A percentile compares a stretch with the other conserved stretches of the same genome.
phyloP scores from a whole-genome alignment of 2,329 filamentous ascomycete species.

The Trichothecium roseum region DNA sequence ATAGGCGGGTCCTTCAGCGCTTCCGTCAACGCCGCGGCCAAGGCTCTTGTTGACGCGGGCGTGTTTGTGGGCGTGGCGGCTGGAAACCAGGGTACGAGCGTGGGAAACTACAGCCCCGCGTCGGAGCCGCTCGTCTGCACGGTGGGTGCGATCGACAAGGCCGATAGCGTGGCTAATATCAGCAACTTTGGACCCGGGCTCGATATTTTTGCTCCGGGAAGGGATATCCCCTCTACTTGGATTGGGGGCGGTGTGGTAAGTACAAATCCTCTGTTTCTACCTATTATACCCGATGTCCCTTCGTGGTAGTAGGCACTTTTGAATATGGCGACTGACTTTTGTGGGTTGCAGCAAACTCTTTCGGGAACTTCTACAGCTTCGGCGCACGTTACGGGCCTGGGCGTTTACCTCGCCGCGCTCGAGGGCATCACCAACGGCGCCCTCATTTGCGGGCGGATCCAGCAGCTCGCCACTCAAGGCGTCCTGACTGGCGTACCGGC shows the following conservation, averaged over 20 bases:
- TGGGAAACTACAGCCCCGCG: slow-evolving; percentile 6
- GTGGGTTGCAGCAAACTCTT: not conserved
- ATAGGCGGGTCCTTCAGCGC: slow-evolving; percentile 14
- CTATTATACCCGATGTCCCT: too few relatives aligned
- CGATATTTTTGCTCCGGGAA: slow-evolving; percentile 39
- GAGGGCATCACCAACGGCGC: slow-evolving; percentile 29
- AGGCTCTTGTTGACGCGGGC: slow-evolving; percentile 8
- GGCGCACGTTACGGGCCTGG: slow-evolving; percentile 4
- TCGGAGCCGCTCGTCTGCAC: slow-evolving; percentile 12
- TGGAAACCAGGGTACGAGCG: slow-evolving; percentile 8
- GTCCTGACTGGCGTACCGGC: slow-evolving; percentile 22
- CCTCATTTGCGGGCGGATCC: slow-evolving; percentile 47
- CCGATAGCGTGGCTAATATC: slow-evolving; percentile 26
- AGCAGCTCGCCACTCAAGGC: slow-evolving; percentile 37
- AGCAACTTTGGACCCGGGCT: slow-evolving; percentile 38
- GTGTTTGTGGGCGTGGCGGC: slow-evolving; percentile 10
- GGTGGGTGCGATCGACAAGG: slow-evolving; percentile 14
- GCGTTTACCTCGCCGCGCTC: slow-evolving; percentile 1
- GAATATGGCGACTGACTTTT: not conserved
- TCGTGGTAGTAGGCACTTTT: too few relatives aligned
- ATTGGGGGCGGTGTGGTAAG: slow-evolving; percentile 23
- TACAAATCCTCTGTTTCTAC: not conserved
- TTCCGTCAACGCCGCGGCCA: slow-evolving; percentile 23
- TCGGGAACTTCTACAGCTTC: slow-evolving; percentile 3
- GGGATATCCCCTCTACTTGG: slow-evolving; percentile 33